These are phyloP conservation scores for Sclerotinia nivalis DNA, from an alignment of 2,329 filamentous ascomycete genomes.

Conservation along the genomic window DNA sequence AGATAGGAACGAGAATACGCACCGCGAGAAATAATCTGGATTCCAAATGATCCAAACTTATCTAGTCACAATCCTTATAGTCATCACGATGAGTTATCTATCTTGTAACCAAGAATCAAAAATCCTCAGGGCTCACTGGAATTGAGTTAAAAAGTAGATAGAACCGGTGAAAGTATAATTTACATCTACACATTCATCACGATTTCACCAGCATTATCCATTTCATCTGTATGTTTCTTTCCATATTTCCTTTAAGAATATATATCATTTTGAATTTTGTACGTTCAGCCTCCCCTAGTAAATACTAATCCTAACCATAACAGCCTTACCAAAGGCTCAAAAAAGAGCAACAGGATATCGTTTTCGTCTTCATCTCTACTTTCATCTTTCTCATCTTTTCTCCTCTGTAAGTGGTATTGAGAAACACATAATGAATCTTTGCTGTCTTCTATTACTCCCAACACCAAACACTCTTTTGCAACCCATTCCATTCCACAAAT, in stretches of 20 bases:
- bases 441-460: neutral
- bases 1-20: too few relatives aligned
- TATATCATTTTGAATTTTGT: neutral
- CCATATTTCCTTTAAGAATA: neutral
- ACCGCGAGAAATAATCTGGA: too few relatives aligned
- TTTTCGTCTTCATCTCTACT: neutral
- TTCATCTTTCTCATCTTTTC: neutral
- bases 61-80: too few relatives aligned
- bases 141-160: neutral
- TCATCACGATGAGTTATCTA: too few relatives aligned
- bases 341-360: neutral
- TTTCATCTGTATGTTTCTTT: neutral
- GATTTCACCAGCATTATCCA: neutral
- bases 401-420: neutral
- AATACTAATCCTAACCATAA: slow-evolving; percentile 5
- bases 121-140: neutral
- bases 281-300: neutral
- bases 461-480: slow-evolving; percentile 8
- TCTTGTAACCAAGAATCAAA: neutral
- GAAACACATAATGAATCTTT: slow-evolving; percentile 1
- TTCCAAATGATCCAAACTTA: too few relatives aligned
- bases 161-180: neutral
- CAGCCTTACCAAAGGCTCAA: neutral
- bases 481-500: neutral
- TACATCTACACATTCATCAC: neutral